These are phyloP conservation scores for Fulvia fulva DNA, from an alignment of 2,329 filamentous ascomycete genomes.

Conservation along the genomic window DNA sequence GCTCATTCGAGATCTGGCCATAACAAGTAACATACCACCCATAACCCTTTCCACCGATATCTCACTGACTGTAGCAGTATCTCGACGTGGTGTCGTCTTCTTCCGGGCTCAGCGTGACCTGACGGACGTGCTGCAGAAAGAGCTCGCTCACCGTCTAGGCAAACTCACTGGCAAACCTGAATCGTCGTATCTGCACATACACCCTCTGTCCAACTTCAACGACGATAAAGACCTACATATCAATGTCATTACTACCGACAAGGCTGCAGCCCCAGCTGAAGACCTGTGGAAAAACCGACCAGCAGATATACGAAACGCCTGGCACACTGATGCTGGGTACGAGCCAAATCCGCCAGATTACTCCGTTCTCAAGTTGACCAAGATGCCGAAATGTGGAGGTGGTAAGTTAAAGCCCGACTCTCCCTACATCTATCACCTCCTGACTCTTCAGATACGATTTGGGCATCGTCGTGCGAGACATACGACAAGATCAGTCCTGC, in stretches of 20 bases:
- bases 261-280: background rate
- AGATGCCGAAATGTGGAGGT: background rate
- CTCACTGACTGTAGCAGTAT: constrained; percentile 47
- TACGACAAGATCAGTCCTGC: background rate
- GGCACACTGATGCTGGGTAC: background rate
- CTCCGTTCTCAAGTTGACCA: background rate
- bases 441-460: background rate
- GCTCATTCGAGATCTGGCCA: constrained; percentile 12
- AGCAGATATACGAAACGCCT: background rate
- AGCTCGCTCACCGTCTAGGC: constrained; percentile 57
- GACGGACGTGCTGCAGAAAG: constrained; percentile 60
- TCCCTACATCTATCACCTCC: background rate
- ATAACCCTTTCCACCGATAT: background rate
- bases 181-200: constrained; percentile 56
- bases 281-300: background rate
- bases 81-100: constrained; percentile 66
- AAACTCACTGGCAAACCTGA: constrained; percentile 55
- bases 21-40: constrained; percentile 6
- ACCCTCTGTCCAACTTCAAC: constrained; percentile 46
- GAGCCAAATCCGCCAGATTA: background rate
- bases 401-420: background rate
- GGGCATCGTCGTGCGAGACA: background rate
- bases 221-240: background rate
- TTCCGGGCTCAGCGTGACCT: constrained; percentile 60
- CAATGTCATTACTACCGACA: background rate